These are phyloP conservation scores for Lasiodiplodia sp. DNA, from an alignment of 2,329 filamentous ascomycete species.

Conservation along the genomic window DNA sequence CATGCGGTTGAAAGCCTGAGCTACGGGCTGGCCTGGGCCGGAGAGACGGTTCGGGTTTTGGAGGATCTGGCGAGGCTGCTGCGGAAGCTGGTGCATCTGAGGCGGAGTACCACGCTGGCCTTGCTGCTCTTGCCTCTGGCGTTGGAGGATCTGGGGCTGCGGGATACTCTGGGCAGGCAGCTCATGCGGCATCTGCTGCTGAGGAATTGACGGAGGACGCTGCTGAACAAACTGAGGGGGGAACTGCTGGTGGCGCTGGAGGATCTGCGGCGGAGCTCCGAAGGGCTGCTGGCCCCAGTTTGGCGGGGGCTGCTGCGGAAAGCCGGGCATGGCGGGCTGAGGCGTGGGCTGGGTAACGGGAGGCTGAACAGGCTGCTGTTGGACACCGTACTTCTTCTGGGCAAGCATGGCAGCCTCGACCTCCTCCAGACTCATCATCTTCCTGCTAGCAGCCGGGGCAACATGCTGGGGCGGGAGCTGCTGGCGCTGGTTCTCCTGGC, in stretches of 20 bases:
- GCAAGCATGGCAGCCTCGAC: constrained; percentile 91
- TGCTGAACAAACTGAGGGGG: constrained; percentile 37
- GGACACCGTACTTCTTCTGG: constrained; percentile 64
- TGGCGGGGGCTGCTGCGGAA: constrained; percentile 34
- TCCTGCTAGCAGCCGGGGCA: constrained; percentile 58
- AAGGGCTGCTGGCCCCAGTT: constrained; percentile 37
- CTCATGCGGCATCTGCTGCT: constrained; percentile 51
- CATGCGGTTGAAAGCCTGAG: constrained; percentile 38
- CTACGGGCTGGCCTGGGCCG: constrained; percentile 51
- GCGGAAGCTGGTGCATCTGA: constrained; percentile 50
- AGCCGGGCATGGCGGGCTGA: constrained; percentile 31
- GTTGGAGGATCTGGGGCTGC: constrained; percentile 45
- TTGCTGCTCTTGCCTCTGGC: constrained; percentile 43
- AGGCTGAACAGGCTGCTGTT: constrained; percentile 45
- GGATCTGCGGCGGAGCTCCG: constrained; percentile 52
- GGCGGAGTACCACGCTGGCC: constrained; percentile 34
- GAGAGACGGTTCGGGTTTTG: constrained; percentile 76
- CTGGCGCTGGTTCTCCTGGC: constrained; percentile 37
- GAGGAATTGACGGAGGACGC: constrained; percentile 50
- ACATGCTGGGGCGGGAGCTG: constrained; percentile 37
- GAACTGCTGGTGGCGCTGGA: constrained; percentile 57
- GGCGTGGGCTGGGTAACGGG: constrained; percentile 21
- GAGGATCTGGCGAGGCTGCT: constrained; percentile 73
- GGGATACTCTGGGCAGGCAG: constrained; percentile 51
- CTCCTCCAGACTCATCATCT: constrained; percentile 95